Conservation (phyloP, 768 basidiomycete species). For the Sporobolomyces roseus region DNA sequence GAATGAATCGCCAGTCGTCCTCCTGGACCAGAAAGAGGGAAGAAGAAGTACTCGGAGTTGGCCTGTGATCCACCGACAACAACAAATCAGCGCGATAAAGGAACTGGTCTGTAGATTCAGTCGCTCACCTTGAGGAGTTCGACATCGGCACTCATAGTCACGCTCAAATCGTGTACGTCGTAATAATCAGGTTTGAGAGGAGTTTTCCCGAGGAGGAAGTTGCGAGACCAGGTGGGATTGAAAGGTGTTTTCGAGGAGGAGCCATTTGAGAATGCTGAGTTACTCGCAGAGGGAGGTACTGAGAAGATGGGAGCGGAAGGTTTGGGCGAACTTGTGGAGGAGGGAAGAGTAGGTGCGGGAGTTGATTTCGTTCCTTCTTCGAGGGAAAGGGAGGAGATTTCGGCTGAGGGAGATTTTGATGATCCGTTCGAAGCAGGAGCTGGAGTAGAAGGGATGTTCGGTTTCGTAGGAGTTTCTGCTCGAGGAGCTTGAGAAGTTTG, state of each 20-base stretch:
- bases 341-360: background rate
- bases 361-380: background rate
- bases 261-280: too few relatives aligned
- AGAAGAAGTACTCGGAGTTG: conserved; percentile 47
- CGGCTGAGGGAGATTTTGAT: background rate
- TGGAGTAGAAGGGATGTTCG: too few relatives aligned
- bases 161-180: conserved; percentile 47
- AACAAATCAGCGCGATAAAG: conserved; percentile 43
- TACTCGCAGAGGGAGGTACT: too few relatives aligned
- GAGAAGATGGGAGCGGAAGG: background rate
- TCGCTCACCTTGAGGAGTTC: conserved; percentile 47
- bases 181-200: conserved; percentile 49
- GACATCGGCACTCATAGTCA: conserved; percentile 47
- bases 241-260: conserved; percentile 20
- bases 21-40: conserved; percentile 50
- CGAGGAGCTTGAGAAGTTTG: background rate
- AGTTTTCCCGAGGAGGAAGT: conserved; percentile 47
- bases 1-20: conserved; percentile 49
- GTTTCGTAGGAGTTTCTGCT: background rate
- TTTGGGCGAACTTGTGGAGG: conserved; percentile 5
- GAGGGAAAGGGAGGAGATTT: background rate
- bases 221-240: conserved; percentile 49
- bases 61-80: conserved; percentile 4
- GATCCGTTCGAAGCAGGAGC: background rate
- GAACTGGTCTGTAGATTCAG: too few relatives aligned